phyloP scores from a whole-genome alignment of 1,139 yeast species.

The Zhuliangozyma blackwelliae region DNA sequence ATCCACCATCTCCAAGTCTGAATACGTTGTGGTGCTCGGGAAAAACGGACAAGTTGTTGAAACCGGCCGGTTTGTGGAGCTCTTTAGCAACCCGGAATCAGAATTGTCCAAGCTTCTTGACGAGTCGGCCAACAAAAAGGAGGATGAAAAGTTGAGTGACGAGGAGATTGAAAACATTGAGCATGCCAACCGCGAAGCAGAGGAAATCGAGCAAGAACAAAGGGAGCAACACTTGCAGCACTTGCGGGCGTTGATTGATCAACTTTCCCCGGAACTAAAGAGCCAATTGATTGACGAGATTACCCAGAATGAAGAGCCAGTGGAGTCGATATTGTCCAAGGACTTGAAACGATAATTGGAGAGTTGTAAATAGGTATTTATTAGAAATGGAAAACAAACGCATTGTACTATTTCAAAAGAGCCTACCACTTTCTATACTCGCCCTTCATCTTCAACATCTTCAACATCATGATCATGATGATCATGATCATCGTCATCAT shows the following conservation, averaged over 20 bases:
- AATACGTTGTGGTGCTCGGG: constrained; percentile 54
- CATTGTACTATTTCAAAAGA: constrained; percentile 3
- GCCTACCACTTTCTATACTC: too few species aligned
- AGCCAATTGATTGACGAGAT: constrained; percentile 28
- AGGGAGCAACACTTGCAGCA: constrained; percentile 24
- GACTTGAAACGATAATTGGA: background rate
- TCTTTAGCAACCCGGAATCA: constrained; percentile 39
- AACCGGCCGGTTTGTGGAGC: constrained; percentile 38
- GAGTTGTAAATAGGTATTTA: too few species aligned
- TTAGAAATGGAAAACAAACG: constrained; percentile 3
- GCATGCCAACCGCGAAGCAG: constrained; percentile 25
- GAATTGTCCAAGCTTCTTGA: constrained; percentile 43
- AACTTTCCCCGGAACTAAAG: constrained; percentile 33
- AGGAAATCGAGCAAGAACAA: constrained; percentile 19
- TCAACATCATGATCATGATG: too few species aligned
- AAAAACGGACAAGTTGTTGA: constrained; percentile 42
- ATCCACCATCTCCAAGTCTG: constrained; percentile 62
- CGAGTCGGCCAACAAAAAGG: constrained; percentile 26
- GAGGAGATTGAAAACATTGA: constrained; percentile 21
- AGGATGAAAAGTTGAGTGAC: constrained; percentile 18
- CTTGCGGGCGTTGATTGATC: constrained; percentile 33
- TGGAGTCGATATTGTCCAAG: too few species aligned
- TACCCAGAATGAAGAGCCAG: too few species aligned
- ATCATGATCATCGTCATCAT: too few species aligned
- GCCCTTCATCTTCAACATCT: too few species aligned